These are phyloP conservation scores for Hypoxylon fragiforme DNA, from an alignment of 495 filamentous ascomycete genomes.

Conservation along the genomic window DNA sequence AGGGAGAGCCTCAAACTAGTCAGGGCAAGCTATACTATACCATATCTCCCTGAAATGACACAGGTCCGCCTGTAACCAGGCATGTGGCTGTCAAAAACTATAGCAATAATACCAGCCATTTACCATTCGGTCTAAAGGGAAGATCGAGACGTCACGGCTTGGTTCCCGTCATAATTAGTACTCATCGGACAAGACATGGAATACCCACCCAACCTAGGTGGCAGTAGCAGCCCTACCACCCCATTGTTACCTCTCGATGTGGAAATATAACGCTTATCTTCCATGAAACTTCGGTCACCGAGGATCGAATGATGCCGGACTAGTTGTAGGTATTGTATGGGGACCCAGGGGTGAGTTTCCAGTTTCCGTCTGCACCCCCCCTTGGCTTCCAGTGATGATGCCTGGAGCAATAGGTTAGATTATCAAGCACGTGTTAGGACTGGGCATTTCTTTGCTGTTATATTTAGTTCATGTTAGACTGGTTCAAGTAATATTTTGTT, in stretches of 20 bases:
- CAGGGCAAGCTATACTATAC: constrained; percentile 8
- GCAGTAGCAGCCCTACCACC: constrained; percentile 39
- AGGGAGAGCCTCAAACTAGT: constrained; percentile 23
- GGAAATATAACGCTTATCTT: constrained; percentile 45
- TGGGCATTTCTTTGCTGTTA: constrained; percentile 26
- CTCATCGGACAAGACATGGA: constrained; percentile 33
- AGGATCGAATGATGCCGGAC: constrained; percentile 37
- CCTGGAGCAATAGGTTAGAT: constrained; percentile 21
- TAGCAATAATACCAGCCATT: constrained; percentile 1
- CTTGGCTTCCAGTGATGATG: constrained; percentile 9
- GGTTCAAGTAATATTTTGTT: constrained; percentile 19
- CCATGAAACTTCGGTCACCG: constrained; percentile 50
- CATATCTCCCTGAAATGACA: constrained; percentile 12
- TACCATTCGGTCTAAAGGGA: constrained; percentile 16
- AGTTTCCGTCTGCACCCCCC: constrained; percentile 25
- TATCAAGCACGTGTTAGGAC: constrained; percentile 31
- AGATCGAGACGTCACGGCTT: constrained; percentile 19
- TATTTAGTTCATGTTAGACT: constrained; percentile 33
- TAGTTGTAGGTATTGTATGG: constrained; percentile 23
- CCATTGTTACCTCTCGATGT: constrained; percentile 38
- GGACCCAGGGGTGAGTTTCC: constrained; percentile 27
- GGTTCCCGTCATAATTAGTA: constrained; percentile 8
- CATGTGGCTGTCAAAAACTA: constrained; percentile 7
- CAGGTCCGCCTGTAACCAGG: constrained; percentile 13
- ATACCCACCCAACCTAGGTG: constrained; percentile 24